phyloP scores from a whole-genome alignment of 2,329 filamentous ascomycete genomes.

The Penicillium sclerotiorum region DNA sequence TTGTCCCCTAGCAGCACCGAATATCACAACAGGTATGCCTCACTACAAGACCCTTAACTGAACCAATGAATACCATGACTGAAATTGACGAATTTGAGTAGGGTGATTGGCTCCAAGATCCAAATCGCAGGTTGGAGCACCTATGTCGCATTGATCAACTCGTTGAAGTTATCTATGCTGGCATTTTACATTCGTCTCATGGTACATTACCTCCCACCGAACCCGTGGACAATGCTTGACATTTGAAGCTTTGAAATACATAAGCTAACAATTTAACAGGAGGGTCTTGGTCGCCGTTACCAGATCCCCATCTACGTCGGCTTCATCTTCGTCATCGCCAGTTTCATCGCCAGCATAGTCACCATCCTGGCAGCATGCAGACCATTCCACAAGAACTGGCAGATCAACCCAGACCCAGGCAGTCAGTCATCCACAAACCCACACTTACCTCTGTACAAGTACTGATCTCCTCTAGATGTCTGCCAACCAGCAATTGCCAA shows the following conservation, averaged over 20 bases:
- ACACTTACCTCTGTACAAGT: slow-evolving; percentile 3
- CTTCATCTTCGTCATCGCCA: slow-evolving; percentile 49
- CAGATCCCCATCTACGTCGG: slow-evolving; percentile 51
- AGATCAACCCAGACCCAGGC: slow-evolving; percentile 60
- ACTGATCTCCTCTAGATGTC: slow-evolving; percentile 32
- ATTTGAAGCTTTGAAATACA: neutral
- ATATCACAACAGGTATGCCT: slow-evolving; percentile 40
- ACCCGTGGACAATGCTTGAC: too few relatives aligned
- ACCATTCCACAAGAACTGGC: slow-evolving; percentile 57
- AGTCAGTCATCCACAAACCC: slow-evolving; percentile 40
- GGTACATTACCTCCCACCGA: too few relatives aligned
- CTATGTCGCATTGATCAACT: slow-evolving; percentile 54
- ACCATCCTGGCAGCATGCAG: slow-evolving; percentile 54
- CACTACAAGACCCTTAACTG: too few relatives aligned
- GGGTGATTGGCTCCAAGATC: slow-evolving; percentile 56
- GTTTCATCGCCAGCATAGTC: slow-evolving; percentile 51
- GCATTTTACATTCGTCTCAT: slow-evolving; percentile 58
- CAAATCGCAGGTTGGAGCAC: slow-evolving; percentile 56
- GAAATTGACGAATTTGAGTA: too few relatives aligned
- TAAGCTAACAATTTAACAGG: slow-evolving; percentile 12
- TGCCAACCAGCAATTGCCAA: slow-evolving; percentile 54
- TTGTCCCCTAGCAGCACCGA: slow-evolving; percentile 47
- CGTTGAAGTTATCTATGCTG: slow-evolving; percentile 56
- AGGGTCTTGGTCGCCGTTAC: slow-evolving; percentile 29
- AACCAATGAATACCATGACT: too few relatives aligned